A percentile compares a stretch with the other conserved stretches of the same genome.
These are phyloP conservation scores for Fusarium pseudonygamai DNA, from an alignment of 2,329 filamentous ascomycete genomes.

Conservation along the genomic window DNA sequence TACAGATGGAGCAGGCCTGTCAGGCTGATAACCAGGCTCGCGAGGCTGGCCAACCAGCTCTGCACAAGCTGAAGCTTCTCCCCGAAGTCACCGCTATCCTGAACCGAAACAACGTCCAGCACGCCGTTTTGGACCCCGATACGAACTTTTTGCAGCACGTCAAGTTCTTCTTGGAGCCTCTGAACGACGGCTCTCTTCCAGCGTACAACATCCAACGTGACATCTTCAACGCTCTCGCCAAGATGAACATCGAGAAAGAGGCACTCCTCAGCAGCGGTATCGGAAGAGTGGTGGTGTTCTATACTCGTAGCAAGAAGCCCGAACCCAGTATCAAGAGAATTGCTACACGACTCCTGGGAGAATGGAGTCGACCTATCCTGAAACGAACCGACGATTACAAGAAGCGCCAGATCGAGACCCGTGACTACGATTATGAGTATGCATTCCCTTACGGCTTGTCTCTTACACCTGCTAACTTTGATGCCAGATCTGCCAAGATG, in stretches of 20 bases:
- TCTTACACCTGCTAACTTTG: conserved; percentile 22
- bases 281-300: conserved; percentile 96
- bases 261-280: conserved; percentile 89
- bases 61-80: conserved; percentile 92
- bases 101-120: conserved; percentile 86
- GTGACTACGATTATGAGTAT: conserved; percentile 71
- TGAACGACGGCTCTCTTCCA: conserved; percentile 92
- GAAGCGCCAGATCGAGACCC: conserved; percentile 75
- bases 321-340: conserved; percentile 91
- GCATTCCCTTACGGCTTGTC: conserved; percentile 27
- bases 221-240: conserved; percentile 81
- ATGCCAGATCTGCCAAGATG: conserved; percentile 61
- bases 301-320: conserved; percentile 92
- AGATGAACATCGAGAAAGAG: conserved; percentile 91
- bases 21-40: conserved; percentile 86
- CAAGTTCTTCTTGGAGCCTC: conserved; percentile 95
- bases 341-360: conserved; percentile 89
- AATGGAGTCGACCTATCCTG: conserved; percentile 95
- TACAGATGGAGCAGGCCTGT: conserved; percentile 90
- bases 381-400: conserved; percentile 95
- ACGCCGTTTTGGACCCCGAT: conserved; percentile 90
- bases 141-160: conserved; percentile 95
- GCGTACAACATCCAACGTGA: conserved; percentile 98
- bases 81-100: conserved; percentile 89
- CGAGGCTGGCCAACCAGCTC: conserved; percentile 79